phyloP scores from a whole-genome alignment of 2,329 filamentous ascomycete species.

The Sclerotinia spermophila region DNA sequence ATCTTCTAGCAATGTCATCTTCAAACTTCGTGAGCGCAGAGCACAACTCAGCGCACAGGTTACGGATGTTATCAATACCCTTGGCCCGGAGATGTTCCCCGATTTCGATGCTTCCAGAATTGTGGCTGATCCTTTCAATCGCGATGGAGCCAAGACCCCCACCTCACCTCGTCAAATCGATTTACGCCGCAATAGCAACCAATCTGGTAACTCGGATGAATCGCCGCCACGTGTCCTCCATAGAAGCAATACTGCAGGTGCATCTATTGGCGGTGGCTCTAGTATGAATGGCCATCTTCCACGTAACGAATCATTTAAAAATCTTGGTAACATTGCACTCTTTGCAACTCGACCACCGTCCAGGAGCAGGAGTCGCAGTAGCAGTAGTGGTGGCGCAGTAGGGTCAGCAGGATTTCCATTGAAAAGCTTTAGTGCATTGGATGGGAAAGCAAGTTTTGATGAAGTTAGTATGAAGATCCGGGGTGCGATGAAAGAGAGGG shows the following conservation, averaged over 20 bases:
- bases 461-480: constrained; percentile 82
- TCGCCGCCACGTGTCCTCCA: constrained; percentile 34
- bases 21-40: constrained; percentile 69
- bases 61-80: constrained; percentile 87
- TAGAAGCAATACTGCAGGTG: constrained; percentile 26
- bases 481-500: constrained; percentile 78
- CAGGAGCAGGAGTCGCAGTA: constrained; percentile 66
- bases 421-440: constrained; percentile 64
- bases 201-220: constrained; percentile 40
- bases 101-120: constrained; percentile 82
- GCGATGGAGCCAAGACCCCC: constrained; percentile 26
- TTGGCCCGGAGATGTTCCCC: constrained; percentile 95
- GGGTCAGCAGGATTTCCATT: constrained; percentile 61
- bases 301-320: constrained; percentile 89
- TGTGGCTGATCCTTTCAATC: constrained; percentile 52
- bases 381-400: constrained; percentile 62
- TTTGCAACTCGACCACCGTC: constrained; percentile 88
- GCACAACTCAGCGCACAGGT: constrained; percentile 75
- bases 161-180: constrained; percentile 26
- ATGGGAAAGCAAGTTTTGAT: constrained; percentile 69
- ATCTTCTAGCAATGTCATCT: constrained; percentile 76
- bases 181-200: constrained; percentile 46
- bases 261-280: constrained; percentile 34
- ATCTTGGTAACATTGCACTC: constrained; percentile 81
- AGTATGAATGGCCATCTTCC: constrained; percentile 48